These are phyloP conservation scores for Cordyceps pruinosa DNA, from an alignment of 2,329 filamentous ascomycete genomes.

Conservation along the genomic window DNA sequence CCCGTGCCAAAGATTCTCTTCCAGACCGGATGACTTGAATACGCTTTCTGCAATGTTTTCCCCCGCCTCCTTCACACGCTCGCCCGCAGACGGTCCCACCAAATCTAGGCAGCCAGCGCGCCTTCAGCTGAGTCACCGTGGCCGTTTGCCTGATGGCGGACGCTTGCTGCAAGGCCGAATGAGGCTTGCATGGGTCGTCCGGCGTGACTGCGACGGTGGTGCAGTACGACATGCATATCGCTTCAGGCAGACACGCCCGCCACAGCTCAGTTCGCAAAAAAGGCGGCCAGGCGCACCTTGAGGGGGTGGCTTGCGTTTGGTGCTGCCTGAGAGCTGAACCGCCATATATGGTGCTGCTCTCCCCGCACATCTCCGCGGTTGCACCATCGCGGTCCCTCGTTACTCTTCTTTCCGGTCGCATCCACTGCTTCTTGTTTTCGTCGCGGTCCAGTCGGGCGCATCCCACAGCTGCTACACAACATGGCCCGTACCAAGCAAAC, in stretches of 20 bases:
- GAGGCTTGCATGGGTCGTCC: background rate
- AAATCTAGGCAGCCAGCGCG: slow-evolving; percentile 3
- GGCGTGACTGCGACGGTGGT: background rate
- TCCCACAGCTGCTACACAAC: background rate
- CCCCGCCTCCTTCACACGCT: too few species aligned
- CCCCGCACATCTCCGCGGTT: background rate
- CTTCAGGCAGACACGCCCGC: background rate
- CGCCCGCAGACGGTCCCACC: background rate
- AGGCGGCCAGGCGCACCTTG: background rate
- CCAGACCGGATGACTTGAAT: too few species aligned
- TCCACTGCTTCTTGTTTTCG: background rate
- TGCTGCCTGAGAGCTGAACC: slow-evolving; percentile 3
- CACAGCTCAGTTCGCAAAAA: background rate
- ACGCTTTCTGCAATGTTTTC: too few species aligned
- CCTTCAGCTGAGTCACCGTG: slow-evolving; percentile 4
- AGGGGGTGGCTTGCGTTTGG: background rate
- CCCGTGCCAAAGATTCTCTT: too few species aligned
- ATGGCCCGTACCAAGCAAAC: slow-evolving; percentile 1
- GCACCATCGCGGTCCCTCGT: background rate
- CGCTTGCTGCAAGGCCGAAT: background rate
- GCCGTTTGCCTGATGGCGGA: background rate
- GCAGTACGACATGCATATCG: background rate
- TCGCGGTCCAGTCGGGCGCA: background rate
- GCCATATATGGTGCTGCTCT: background rate
- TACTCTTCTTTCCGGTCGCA: background rate